Evolutionary conservation across 164 flowering plant genomes (phyloP), one percentile per base, ranked within the genome.

Genomic region (Aristolochia contorta): DNA sequence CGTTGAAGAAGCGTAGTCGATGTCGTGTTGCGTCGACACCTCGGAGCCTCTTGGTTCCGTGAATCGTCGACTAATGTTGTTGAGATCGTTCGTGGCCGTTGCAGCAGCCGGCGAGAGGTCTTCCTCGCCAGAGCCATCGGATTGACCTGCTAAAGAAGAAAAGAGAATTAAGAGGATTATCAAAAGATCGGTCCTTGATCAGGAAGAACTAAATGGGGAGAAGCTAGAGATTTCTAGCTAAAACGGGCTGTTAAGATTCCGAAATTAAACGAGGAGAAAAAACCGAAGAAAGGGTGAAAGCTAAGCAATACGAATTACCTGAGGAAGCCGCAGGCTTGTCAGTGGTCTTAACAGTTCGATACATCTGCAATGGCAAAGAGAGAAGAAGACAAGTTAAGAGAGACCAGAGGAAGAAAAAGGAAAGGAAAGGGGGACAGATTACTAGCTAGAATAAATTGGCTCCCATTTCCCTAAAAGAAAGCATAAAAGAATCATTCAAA

Each of bases 311-410:
- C 69, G 78, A 73, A 71, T 75, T 79, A 86, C 92, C 89, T 79
- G 89, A 82, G 32, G 92, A 84, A 69, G 82, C 84, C 65, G 87
- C 86, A 66, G 86, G 82, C 63, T 74, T 86, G 78, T 86, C 89
- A 68, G 92, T 86, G 51, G 81, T 82, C 76, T 86, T 86, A 54
- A 84, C 87, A 74, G 89, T 86, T 73, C 92, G 69, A 79, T 84
- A 86, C 92, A 86, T 86, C 92, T 86, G 79, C 72, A 68, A 70
- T 62, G 66, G 37, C 69, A 70, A 67, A 24, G 60, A 30, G 56
- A 68, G 58, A 23, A 51, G 68, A 54, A 57, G 59, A 54, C 37
- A 23, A 37, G 54, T 48, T 16, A 46, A 22, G 50, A 62, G 24
- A 59, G 14, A 65, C 47, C 16, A 22, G 53, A 47, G 43, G 27